Base-by-base conservation (phyloP, 257 asterid species). In the Cinchona pubescens region DNA sequence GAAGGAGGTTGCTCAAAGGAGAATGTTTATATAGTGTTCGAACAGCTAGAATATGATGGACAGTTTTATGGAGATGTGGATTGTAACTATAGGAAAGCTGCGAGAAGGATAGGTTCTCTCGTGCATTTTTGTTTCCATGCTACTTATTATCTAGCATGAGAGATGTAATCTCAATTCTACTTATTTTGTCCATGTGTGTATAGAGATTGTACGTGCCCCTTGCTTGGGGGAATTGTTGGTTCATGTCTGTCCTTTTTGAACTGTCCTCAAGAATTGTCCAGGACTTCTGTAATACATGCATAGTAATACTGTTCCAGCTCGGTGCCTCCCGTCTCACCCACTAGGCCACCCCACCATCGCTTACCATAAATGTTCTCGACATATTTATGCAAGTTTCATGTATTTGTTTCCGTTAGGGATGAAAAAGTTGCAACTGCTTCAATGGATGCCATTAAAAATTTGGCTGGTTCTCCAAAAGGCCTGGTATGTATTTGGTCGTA, bases 341-440 rank as follows among this genome's bases (percentile, higher is more conserved):
- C n/a, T n/a, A n/a, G n/a, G n/a, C 34, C 27, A 11, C n/a, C 40
- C 19, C 72, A 3, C 35, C 71, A 21, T 34, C 15, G 23, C 13
- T 69, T 7, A 15, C 29, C 34, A 13, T 21, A 48, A 19, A 32
- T 32, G 48, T 9, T 49, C 23, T 49, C 35, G 32, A 35, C 8
- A 29, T 56, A 43, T 32, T 45, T 35, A 38, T 55, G 27, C 32
- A 19, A 38, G 72, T 53, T 49, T 61, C 61, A 60, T 55, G 38
- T 45, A 32, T 73, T 56, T 75, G 6, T 65, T 81, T 65, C 70
- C 66, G 82, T 61, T 70, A 92, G 99, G 63, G 96, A 92, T 84
- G 99, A 91, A 75, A 89, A 78, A 85, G 99, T 91, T 75, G 96
- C 96, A 70, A 67, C 96, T 67, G 89, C 97, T 83, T 84, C 99